Conservation (phyloP, 2,329 filamentous ascomycete species). For the Fusarium hostae region DNA sequence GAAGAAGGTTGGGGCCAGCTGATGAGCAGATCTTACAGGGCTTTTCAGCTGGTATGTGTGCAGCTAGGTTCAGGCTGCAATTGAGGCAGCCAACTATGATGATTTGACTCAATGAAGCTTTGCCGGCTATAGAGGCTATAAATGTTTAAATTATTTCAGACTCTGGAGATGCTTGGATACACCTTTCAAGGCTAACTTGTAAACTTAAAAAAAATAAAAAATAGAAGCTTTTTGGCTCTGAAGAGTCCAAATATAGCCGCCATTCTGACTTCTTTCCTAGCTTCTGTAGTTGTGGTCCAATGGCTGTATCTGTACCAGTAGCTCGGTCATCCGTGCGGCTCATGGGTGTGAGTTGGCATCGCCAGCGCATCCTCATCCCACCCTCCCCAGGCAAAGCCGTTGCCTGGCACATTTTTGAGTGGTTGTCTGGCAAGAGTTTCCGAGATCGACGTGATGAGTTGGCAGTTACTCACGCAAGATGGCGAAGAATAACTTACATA, state of each 20-base stretch:
- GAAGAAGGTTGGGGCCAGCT: no score
- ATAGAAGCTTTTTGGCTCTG: not conserved
- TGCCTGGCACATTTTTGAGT: slow-evolving; percentile 24
- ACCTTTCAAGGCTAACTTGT: no score
- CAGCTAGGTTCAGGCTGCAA: no score
- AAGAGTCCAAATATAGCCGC: slow-evolving; percentile 27
- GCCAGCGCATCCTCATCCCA: slow-evolving; percentile 45
- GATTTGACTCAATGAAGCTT: no score
- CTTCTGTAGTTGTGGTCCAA: slow-evolving; percentile 23
- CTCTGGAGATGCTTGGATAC: no score
- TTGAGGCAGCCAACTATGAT: no score
- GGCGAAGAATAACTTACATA: slow-evolving; percentile 1
- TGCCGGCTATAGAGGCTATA: no score
- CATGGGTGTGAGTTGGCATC: slow-evolving; percentile 42
- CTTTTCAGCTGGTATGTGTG: no score
- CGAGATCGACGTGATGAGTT: slow-evolving; percentile 41
- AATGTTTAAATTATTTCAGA: no score
- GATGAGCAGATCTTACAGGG: no score
- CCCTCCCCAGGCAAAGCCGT: slow-evolving; percentile 19
- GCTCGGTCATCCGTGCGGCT: slow-evolving; percentile 29
- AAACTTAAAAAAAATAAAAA: no score
- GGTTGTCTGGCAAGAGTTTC: slow-evolving; percentile 18
- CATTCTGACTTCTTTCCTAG: not conserved
- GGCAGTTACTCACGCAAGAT: slow-evolving; percentile 33
- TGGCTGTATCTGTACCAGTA: slow-evolving; percentile 17